phyloP scores from a whole-genome alignment of 1,284 basidiomycete genomes.

The Fistulinella cinereoalba region DNA sequence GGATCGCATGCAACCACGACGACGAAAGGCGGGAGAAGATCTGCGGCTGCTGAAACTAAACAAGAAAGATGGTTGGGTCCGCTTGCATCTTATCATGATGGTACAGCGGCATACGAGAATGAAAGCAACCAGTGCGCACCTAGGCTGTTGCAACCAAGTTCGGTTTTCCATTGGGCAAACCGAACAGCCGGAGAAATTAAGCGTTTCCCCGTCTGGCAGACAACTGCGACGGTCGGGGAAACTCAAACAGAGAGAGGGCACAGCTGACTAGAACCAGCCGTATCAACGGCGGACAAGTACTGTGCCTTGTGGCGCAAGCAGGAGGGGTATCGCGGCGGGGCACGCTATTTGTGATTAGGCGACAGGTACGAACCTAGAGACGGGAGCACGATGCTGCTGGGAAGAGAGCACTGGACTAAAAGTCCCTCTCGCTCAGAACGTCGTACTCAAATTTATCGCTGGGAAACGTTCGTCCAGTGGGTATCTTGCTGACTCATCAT shows the following conservation, averaged over 20 bases:
- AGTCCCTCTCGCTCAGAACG: background rate
- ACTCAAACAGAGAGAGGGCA: background rate
- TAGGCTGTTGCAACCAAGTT: background rate
- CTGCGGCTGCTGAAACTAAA: background rate
- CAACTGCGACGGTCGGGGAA: background rate
- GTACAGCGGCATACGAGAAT: background rate
- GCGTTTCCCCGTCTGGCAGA: background rate
- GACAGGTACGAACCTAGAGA: conserved; percentile 1
- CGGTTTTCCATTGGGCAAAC: background rate
- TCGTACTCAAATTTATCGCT: conserved; percentile 2
- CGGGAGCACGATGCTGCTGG: conserved; percentile 6
- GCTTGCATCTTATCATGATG: background rate
- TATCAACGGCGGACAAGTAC: background rate
- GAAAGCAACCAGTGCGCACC: background rate
- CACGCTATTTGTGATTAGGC: background rate
- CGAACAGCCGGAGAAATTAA: background rate
- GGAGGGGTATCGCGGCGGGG: too few species aligned
- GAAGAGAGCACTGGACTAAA: conserved; percentile 1
- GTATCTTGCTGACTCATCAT: conserved; percentile 20
- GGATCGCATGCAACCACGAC: too few species aligned
- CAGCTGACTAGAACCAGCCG: background rate
- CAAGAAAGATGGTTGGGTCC: background rate
- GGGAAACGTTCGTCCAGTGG: background rate
- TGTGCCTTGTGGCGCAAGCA: conserved; percentile 7
- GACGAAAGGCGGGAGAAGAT: too few species aligned